Evolutionary conservation across 1,284 basidiomycete species (phyloP).

Genomic region (Chalciporus sp.): DNA sequence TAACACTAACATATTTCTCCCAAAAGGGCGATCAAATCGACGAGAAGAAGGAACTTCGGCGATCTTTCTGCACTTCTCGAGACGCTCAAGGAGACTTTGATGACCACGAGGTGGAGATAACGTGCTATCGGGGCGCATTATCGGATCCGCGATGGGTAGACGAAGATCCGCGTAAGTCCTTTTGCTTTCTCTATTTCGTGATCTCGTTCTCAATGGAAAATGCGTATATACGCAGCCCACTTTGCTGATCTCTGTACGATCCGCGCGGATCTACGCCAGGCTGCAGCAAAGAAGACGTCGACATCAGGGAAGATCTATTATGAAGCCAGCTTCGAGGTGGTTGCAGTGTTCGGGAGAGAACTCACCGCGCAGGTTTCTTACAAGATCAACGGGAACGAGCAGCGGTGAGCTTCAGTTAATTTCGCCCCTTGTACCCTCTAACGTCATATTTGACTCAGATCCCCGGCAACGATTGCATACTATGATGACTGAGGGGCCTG

Average conservation of each 20-base stretch:
- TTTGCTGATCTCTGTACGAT: slow-evolving; percentile 3
- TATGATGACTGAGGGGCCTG: background rate
- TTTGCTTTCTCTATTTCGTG: background rate
- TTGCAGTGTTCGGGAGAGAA: slow-evolving; percentile 4
- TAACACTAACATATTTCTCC: background rate
- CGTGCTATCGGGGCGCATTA: slow-evolving; percentile 13
- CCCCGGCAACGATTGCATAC: background rate
- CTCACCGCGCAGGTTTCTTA: no score
- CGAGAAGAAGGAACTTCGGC: slow-evolving; percentile 22
- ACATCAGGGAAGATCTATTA: background rate
- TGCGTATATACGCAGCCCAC: slow-evolving; percentile 1
- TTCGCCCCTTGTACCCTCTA: background rate
- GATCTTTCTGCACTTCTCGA: slow-evolving; percentile 15
- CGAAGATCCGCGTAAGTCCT: slow-evolving; percentile 4
- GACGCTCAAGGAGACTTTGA: background rate
- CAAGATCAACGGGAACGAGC: background rate
- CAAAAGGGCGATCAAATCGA: slow-evolving; percentile 25
- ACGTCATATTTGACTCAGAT: background rate
- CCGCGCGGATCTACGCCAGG: background rate
- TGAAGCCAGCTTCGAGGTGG: background rate
- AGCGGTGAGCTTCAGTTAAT: background rate
- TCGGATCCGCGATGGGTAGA: slow-evolving; percentile 13
- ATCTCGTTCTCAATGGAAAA: background rate
- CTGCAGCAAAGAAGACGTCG: background rate
- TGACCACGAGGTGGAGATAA: background rate